phyloP scores from a whole-genome alignment of 768 basidiomycete genomes.

The Clitopilus hobsonii region DNA sequence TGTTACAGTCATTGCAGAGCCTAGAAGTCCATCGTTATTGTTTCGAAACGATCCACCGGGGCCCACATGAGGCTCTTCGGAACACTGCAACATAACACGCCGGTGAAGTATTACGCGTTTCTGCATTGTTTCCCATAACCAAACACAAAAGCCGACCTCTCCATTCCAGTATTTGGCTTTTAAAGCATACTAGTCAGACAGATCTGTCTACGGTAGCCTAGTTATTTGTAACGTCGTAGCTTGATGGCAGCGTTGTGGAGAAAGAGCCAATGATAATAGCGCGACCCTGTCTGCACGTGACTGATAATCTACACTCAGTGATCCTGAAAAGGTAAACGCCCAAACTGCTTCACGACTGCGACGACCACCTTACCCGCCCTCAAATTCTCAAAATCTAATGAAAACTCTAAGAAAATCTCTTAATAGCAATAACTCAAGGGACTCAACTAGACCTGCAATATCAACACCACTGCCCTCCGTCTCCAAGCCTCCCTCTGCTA shows the following conservation, averaged over 20 bases:
- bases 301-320: conserved; percentile 14
- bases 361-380: conserved; percentile 15
- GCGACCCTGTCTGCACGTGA: conserved; percentile 12
- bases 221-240: conserved; percentile 7
- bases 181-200: neutral
- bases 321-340: conserved; percentile 7
- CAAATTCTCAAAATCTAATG: conserved; percentile 40
- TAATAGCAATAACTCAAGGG: conserved; percentile 59
- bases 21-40: neutral
- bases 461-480: conserved; percentile 67
- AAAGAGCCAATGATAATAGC: conserved; percentile 4
- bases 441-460: conserved; percentile 56
- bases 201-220: conserved; percentile 10
- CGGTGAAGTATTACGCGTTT: neutral
- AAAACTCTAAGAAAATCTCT: conserved; percentile 82
- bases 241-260: conserved; percentile 3
- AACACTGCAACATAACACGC: neutral
- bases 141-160: neutral
- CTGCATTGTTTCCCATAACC: neutral
- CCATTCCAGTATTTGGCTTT: neutral
- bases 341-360: conserved; percentile 22
- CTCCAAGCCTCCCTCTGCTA: conserved; percentile 65
- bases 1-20: no score
- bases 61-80: neutral
- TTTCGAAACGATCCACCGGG: neutral